Conservation (phyloP, 352 stramenopile species). For the Globisporangium uncinulatum region DNA sequence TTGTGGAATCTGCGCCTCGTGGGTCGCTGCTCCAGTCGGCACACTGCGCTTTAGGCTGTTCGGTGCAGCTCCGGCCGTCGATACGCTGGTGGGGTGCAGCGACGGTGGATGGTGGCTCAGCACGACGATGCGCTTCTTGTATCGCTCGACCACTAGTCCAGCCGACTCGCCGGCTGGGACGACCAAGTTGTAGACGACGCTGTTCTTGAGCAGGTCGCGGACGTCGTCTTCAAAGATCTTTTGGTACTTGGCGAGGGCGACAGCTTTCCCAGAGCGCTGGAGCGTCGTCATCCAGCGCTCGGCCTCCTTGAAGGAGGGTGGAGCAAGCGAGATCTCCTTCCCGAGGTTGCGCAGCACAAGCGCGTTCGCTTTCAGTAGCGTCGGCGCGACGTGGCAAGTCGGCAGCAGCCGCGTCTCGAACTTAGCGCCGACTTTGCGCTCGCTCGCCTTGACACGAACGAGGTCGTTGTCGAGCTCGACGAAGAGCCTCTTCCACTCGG, state of each 20-base stretch:
- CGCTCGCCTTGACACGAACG: conserved; percentile 58
- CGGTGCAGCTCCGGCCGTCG: neutral
- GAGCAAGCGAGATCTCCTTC: conserved; percentile 40
- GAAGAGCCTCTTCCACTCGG: conserved; percentile 48
- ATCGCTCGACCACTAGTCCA: conserved; percentile 45
- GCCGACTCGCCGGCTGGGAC: conserved; percentile 17
- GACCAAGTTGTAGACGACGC: conserved; percentile 44
- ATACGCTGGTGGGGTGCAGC: neutral
- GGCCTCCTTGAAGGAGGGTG: conserved; percentile 27
- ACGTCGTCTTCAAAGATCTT: conserved; percentile 54
- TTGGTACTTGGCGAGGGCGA: conserved; percentile 26
- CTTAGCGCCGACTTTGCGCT: conserved; percentile 42
- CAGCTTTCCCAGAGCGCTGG: conserved; percentile 15
- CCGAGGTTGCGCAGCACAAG: conserved; percentile 47
- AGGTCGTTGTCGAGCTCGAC: conserved; percentile 64
- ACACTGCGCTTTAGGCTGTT: conserved; percentile 3
- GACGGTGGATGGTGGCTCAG: conserved; percentile 33
- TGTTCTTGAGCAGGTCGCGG: conserved; percentile 32
- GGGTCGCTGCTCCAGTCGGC: conserved; percentile 1
- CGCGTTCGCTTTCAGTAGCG: conserved; percentile 48
- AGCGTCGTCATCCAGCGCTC: conserved; percentile 46
- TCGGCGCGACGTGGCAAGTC: conserved; percentile 30
- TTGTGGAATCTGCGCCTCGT: conserved; percentile 23
- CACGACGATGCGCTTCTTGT: conserved; percentile 59
- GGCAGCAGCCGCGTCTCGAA: conserved; percentile 50